Conservation (phyloP, 305 asterid species). For the Nicotiana rustica region DNA sequence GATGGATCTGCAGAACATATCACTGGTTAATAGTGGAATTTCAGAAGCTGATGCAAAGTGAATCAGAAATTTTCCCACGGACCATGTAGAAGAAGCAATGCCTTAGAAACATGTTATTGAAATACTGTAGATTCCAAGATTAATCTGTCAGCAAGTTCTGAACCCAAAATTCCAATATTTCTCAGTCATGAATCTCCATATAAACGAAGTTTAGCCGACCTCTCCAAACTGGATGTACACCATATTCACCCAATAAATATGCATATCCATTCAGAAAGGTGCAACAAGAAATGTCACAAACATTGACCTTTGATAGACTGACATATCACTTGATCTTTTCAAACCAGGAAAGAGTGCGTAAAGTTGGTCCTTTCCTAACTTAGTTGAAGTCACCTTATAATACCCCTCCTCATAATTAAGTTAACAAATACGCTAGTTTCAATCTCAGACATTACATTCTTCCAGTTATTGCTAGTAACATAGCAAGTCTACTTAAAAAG, state of each 20-base stretch:
- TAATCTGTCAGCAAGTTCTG: background rate
- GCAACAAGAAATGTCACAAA: background rate
- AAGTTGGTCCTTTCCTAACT: background rate
- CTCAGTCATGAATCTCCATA: background rate
- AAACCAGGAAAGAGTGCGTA: background rate
- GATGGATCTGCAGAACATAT: conserved; percentile 57
- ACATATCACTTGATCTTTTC: background rate
- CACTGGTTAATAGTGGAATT: conserved; percentile 22
- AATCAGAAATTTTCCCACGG: background rate
- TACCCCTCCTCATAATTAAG: no score
- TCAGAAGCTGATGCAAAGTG: conserved; percentile 5
- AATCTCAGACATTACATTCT: background rate
- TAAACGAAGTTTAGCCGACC: background rate
- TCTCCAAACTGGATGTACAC: background rate
- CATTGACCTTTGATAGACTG: background rate
- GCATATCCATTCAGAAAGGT: background rate
- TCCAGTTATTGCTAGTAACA: background rate
- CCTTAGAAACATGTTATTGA: background rate
- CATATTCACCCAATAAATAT: background rate
- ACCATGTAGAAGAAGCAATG: background rate
- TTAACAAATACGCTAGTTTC: background rate
- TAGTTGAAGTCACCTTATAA: background rate
- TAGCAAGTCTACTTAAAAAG: background rate
- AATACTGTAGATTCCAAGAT: background rate
- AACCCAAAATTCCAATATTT: no score